These are phyloP conservation scores for Neonothopanus nambi DNA, from an alignment of 1,284 basidiomycete genomes.

Conservation along the genomic window DNA sequence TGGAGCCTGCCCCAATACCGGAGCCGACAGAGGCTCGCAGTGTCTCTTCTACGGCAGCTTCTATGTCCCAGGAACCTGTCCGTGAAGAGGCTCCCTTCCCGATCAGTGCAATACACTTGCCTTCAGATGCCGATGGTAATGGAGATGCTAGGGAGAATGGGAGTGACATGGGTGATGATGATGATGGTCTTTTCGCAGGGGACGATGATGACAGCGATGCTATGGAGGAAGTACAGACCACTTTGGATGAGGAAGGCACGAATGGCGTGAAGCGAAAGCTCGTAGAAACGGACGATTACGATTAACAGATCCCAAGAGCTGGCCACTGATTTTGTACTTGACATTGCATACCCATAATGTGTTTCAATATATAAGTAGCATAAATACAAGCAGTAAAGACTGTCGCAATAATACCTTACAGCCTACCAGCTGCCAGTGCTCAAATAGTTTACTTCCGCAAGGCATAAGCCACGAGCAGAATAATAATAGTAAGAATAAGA, in stretches of 20 bases:
- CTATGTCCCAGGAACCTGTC: constrained; percentile 25
- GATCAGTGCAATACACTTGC: constrained; percentile 58
- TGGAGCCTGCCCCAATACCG: constrained; percentile 54
- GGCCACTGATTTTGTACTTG: background rate
- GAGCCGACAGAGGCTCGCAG: constrained; percentile 6
- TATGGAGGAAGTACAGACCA: constrained; percentile 72
- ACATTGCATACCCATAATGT: background rate
- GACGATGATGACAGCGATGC: constrained; percentile 74
- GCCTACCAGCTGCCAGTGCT: too few species aligned
- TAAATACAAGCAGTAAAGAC: background rate
- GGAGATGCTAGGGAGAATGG: constrained; percentile 55
- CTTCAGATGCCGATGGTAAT: constrained; percentile 61
- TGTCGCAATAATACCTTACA: too few species aligned
- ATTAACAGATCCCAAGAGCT: constrained; percentile 36
- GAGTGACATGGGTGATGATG: constrained; percentile 56
- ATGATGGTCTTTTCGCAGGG: constrained; percentile 68
- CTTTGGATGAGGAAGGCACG: constrained; percentile 38
- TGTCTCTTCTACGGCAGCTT: constrained; percentile 2
- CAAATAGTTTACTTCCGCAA: constrained; percentile 23
- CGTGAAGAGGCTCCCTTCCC: constrained; percentile 48
- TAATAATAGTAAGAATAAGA: constrained; percentile 26
- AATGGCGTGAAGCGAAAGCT: constrained; percentile 76
- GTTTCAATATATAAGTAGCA: background rate
- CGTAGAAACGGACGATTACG: constrained; percentile 84
- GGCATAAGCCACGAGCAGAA: constrained; percentile 29